These are phyloP conservation scores for Rhizoclosmatium globosum DNA, from an alignment of 192 early-diverging fungal species.

Conservation along the genomic window DNA sequence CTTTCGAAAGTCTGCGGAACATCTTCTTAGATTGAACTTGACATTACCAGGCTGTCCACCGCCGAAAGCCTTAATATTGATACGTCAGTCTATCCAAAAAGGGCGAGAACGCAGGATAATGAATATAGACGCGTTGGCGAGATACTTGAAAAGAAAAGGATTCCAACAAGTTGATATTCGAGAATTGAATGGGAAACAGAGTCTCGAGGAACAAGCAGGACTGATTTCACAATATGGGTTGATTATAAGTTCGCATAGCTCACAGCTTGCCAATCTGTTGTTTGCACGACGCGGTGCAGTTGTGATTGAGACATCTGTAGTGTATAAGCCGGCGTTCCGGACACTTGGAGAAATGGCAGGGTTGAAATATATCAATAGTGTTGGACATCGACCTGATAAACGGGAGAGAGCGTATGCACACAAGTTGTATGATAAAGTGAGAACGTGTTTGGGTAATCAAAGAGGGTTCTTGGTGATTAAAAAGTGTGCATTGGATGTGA, in stretches of 20 bases:
- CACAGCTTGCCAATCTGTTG: constrained; percentile 16
- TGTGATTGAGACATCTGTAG: not conserved
- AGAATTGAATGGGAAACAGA: not conserved
- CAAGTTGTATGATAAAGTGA: not conserved
- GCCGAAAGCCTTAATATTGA: not conserved
- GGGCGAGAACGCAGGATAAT: not conserved
- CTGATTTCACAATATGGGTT: constrained; percentile 2
- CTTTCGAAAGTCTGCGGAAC: not conserved
- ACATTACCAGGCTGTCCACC: not conserved
- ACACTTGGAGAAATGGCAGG: not conserved
- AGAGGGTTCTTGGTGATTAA: not conserved
- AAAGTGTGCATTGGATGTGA: not conserved
- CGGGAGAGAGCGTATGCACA: not conserved
- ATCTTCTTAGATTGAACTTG: not conserved
- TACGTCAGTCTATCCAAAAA: not conserved
- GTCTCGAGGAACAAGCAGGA: not conserved
- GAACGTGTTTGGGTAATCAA: not conserved
- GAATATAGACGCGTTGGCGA: not conserved
- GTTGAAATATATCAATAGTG: constrained; percentile 25
- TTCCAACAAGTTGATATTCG: not conserved
- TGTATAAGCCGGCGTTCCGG: constrained; percentile 8
- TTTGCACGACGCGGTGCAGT: constrained; percentile 1
- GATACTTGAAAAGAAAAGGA: constrained; percentile 6
- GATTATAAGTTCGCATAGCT: constrained; percentile 10
- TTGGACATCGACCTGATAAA: constrained; percentile 13